Evolutionary conservation across 2,329 filamentous ascomycete species (phyloP).

Genomic region (Neofusicoccum sp.): DNA sequence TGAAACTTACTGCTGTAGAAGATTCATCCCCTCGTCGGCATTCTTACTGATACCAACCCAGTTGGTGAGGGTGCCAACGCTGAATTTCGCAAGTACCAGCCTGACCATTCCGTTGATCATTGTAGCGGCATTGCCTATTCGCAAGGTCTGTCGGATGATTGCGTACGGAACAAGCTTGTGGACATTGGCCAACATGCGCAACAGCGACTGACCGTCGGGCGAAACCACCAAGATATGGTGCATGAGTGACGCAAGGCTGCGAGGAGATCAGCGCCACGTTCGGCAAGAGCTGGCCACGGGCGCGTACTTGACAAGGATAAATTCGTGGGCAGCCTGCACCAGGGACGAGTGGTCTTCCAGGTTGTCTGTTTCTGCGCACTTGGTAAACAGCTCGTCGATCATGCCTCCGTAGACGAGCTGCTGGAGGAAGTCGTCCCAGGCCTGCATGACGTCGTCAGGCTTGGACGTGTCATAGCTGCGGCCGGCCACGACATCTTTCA

Average conservation of each 20-base stretch:
- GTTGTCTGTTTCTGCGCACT: slow-evolving; percentile 59
- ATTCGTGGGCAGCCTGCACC: slow-evolving; percentile 64
- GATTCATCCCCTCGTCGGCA: slow-evolving; percentile 75
- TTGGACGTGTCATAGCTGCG: slow-evolving; percentile 57
- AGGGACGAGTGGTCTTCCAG: slow-evolving; percentile 63
- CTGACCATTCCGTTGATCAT: slow-evolving; percentile 77
- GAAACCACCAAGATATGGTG: slow-evolving; percentile 72
- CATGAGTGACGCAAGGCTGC: slow-evolving; percentile 68
- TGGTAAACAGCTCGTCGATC: slow-evolving; percentile 63
- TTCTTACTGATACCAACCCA: slow-evolving; percentile 73
- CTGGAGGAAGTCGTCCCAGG: slow-evolving; percentile 67
- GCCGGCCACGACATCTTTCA: slow-evolving; percentile 31
- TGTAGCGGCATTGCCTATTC: slow-evolving; percentile 73
- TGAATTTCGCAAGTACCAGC: slow-evolving; percentile 74
- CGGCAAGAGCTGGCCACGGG: background rate
- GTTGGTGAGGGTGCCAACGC: slow-evolving; percentile 71
- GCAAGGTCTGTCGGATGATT: slow-evolving; percentile 69
- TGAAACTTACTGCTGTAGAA: slow-evolving; percentile 60
- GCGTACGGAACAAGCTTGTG: slow-evolving; percentile 71
- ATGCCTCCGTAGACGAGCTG: slow-evolving; percentile 67
- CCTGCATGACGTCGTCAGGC: slow-evolving; percentile 59
- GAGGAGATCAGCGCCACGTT: background rate
- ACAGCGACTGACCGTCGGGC: slow-evolving; percentile 70
- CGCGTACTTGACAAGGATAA: slow-evolving; percentile 67
- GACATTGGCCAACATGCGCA: slow-evolving; percentile 68